Evolutionary conservation across 2,329 filamentous ascomycete genomes (phyloP), one percentile per base, ranked within the genome.

Genomic region (Gaeumannomyces sp.): DNA sequence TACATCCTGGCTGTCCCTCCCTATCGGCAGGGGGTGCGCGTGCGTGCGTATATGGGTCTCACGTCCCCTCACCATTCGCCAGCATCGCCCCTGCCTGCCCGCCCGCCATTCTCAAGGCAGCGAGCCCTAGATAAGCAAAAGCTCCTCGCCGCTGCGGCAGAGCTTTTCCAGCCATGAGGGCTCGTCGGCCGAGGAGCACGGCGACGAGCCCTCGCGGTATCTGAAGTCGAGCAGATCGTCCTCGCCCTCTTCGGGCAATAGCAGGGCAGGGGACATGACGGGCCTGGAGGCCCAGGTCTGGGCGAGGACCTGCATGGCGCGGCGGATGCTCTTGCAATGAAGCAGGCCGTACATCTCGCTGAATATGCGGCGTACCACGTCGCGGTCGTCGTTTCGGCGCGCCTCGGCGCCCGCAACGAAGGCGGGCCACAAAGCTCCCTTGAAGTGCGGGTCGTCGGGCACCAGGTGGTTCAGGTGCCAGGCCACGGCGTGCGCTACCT

Each of bases 401-500:
- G 65, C 58, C 61, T 67, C 66, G 13, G 65, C 65, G 8, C 65
- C 66, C 1, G 65, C 25, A 13, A 67, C 25, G 19, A 67, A 67
- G 29, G 63, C 61, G 3, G 66, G 63, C 66, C 66, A 67, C 31
- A 66, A 58, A 19, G 65, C 60, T 22, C 66, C 61, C n/a, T 67
- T 67, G 63, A 67, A 66, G 38, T 67, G 66, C 22, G 59, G 33
- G 56, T 67, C 66, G 6, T 33, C 59, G 11, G 63, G 33, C n/a
- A 56, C 38, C 13, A 67, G 65, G 10, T 66, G 60, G 16, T 60
- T 38, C 28, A 67, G 63, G 31, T 66, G 65, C 38, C 56, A n/a
- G 7, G 60, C 60, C 29, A 29, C 33, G 3, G 38, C 6, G 38
- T 45, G 38, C 14, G 38, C 38, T 13, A 45, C 38, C 38, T 45